Base-by-base conservation (phyloP, 768 basidiomycete genomes). In the Lepiota venenata region DNA sequence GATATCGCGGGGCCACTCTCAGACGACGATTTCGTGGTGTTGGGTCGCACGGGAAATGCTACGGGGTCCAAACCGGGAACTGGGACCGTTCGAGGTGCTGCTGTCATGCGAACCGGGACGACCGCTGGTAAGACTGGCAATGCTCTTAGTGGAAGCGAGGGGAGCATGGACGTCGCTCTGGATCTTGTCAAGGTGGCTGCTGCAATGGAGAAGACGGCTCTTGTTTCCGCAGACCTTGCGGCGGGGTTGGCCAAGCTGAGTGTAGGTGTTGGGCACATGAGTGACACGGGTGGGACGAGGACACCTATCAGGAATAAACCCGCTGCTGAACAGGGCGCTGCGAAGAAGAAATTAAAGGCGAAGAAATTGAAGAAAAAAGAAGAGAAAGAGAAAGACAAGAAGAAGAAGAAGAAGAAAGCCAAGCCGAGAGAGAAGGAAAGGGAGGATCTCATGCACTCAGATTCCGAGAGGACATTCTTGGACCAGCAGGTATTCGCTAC, bases 1-100 rank as follows among this genome's bases (percentile, higher is more conserved):
- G 60, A 61, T 48, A 71, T 64, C 50, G 57, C 62, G 21, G 37
- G 44, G 22, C 21, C 46, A 22, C 66, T 69, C 20, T 75, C 74
- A 10, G 79, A 79, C 59, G 74, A 78, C 44, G 82, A 83, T 52
- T 81, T 77, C 61, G 75, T 82, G 47, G 63, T 82, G 49, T 68
- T 83, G 52, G 73, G 68, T 56, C 60, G 66, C 47, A 69, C 16
- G n/a, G 16, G 20, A 36, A 40, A 15, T 15, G 25, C 44, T 16
- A 7, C 21, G 16, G 32, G 32, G 32, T n/a, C n/a, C 45, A 14
- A 21, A 47, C 6, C 16, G 12, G 36, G 41, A 22, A 15, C 40
- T 18, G 36, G 18, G 29, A 16, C 50, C 22, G 8, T 32, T 32
- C 32, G 32, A 32, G 32, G 32, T 32, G 32, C 32, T 32, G 8